Evolutionary conservation across 371 early-diverging fungal species (phyloP), one percentile per base, ranked within the genome.

Genomic region (Rhizopus arrhizus): DNA sequence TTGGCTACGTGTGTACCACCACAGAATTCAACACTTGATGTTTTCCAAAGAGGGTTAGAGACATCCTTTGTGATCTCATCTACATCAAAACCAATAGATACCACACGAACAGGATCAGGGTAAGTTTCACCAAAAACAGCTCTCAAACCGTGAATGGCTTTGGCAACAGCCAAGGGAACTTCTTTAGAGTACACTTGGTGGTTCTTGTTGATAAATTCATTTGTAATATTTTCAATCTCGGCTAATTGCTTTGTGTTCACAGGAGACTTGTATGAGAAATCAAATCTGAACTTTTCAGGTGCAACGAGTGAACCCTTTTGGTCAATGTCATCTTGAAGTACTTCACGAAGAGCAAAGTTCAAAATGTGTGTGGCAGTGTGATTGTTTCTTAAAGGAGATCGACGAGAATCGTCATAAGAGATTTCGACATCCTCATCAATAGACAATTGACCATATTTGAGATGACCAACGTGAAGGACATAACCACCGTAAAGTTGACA

Each of bases 261-360:
- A 13, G 91, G 85, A 49, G 72, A 78, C 87, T 82, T 91, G 77
- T 80, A 89, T 13, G 90, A 86, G 74, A 95, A 99, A 74, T 99
- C 99, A 74, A 99, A 99, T 53, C 99, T 90, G 48, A 98, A 84
- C 83, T 96, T 97, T 64, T 97, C 97, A 38, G 94, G 90, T 15
- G 98, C 90, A 36, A 99, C 99, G 46, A 99, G 85, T 34, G 99
- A 98, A 31, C 99, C 99, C 79, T 93, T 94, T 80, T 99, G 99
- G 65, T 96, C 97, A 43, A 94, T 81, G 42, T 73, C 68, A 34
- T 79, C 87, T 38, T 87, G 88, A 45, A 96, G 72, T 5, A 94
- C 88, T 63, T 88, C 77, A 56, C 94, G 86, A 56, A 99, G 86
- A 9, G 96, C 97, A 81, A 80, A 95, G 89, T 99, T 98, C 53